Conservation (phyloP, 768 basidiomycete genomes). For the Russula dissimulans region DNA sequence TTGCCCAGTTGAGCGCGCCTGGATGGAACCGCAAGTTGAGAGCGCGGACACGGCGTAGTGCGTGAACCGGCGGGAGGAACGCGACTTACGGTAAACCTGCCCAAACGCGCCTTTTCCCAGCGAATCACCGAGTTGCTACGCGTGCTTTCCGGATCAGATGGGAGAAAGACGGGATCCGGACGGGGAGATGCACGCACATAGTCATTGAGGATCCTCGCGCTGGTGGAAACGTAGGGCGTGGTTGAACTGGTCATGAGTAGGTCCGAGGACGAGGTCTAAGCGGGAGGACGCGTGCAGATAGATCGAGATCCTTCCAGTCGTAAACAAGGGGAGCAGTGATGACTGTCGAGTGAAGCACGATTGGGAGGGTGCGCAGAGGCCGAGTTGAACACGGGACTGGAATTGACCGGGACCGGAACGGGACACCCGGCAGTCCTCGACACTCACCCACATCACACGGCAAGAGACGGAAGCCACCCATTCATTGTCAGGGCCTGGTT, state of each 20-base stretch:
- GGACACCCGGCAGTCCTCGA: background rate
- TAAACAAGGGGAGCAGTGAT: background rate
- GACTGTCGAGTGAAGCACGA: background rate
- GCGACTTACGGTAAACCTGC: conserved; percentile 84
- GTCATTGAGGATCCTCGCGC: conserved; percentile 19
- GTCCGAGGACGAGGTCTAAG: background rate
- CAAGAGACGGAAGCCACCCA: background rate
- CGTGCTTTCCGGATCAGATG: background rate
- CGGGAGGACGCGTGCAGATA: background rate
- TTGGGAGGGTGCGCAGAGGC: background rate
- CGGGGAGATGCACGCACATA: conserved; percentile 3
- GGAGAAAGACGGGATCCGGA: no score
- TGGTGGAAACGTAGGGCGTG: conserved; percentile 13
- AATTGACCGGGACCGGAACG: background rate
- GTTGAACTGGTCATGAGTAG: conserved; percentile 10
- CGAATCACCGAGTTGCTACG: conserved; percentile 89
- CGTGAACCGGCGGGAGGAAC: background rate
- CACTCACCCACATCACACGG: background rate
- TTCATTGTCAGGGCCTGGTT: background rate
- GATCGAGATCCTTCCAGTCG: background rate
- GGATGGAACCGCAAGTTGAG: background rate
- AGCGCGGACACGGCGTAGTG: background rate
- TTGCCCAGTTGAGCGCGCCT: conserved; percentile 92
- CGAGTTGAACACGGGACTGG: no score
- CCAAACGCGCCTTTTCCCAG: conserved; percentile 96